Conservation (phyloP, 2,329 filamentous ascomycete species). For the Fusarium xyrophilum region DNA sequence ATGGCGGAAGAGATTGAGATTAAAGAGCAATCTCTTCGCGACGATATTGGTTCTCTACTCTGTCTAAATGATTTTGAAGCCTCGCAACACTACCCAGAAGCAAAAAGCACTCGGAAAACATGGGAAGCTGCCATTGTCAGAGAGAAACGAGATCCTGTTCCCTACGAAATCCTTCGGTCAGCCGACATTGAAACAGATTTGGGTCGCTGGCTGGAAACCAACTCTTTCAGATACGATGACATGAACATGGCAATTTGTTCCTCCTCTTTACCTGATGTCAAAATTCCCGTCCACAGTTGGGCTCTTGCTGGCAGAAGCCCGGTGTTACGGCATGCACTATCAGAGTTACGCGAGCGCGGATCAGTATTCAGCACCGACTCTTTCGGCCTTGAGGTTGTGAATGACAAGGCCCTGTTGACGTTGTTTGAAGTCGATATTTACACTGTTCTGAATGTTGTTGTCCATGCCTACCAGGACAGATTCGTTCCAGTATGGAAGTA, state of each 20-base stretch:
- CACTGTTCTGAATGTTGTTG: constrained; percentile 77
- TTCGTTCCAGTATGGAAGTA: constrained; percentile 88
- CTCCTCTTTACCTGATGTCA: constrained; percentile 70
- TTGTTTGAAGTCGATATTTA: constrained; percentile 77
- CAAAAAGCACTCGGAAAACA: constrained; percentile 51
- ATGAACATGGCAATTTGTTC: constrained; percentile 57
- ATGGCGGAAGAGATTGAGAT: constrained; percentile 75
- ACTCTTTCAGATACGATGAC: constrained; percentile 50
- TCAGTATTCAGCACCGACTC: constrained; percentile 37
- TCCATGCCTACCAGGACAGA: constrained; percentile 82
- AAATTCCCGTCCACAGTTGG: constrained; percentile 84
- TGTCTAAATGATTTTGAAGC: constrained; percentile 68
- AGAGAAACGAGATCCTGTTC: constrained; percentile 59
- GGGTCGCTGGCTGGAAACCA: constrained; percentile 54
- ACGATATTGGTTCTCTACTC: constrained; percentile 74
- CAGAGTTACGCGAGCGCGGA: constrained; percentile 56
- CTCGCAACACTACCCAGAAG: constrained; percentile 44
- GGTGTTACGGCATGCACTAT: constrained; percentile 68
- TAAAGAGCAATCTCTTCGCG: constrained; percentile 72
- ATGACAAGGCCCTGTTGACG: constrained; percentile 63
- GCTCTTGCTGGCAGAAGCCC: constrained; percentile 77
- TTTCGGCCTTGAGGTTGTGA: constrained; percentile 47
- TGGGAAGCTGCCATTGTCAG: constrained; percentile 45
- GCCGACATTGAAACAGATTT: constrained; percentile 72
- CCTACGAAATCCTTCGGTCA: constrained; percentile 64